A percentile compares a stretch with the other conserved stretches of the same genome.
phyloP scores from a whole-genome alignment of 2,329 filamentous ascomycete species.

The Fusarium sp. region DNA sequence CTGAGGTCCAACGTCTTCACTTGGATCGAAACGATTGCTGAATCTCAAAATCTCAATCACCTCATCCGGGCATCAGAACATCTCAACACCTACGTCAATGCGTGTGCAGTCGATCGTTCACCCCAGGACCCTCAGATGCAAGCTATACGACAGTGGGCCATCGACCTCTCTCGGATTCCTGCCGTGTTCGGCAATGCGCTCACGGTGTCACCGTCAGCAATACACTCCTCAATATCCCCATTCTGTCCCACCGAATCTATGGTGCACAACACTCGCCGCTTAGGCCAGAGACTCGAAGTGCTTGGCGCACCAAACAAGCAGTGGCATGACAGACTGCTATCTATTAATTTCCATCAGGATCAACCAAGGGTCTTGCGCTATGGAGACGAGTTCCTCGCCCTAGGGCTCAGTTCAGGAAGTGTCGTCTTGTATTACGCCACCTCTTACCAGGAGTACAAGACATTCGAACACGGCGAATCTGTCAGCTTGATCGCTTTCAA shows the following conservation, averaged over 20 bases:
- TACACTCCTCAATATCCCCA: constrained; percentile 52
- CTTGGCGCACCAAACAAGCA: constrained; percentile 40
- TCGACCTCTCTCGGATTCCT: constrained; percentile 51
- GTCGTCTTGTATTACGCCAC: constrained; percentile 46
- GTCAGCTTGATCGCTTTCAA: constrained; percentile 53
- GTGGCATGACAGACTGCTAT: constrained; percentile 54
- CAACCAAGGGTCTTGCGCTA: constrained; percentile 46
- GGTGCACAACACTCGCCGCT: constrained; percentile 35
- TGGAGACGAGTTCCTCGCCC: constrained; percentile 49
- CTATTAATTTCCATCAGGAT: constrained; percentile 47
- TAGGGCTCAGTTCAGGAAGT: constrained; percentile 45
- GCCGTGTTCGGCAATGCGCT: constrained; percentile 52
- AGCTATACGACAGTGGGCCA: constrained; percentile 47
- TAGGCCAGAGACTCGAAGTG: constrained; percentile 39
- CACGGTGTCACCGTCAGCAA: constrained; percentile 47
- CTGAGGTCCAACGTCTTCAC: constrained; percentile 53
- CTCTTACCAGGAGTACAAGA: constrained; percentile 49
- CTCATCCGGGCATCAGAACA: constrained; percentile 37
- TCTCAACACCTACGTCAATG: constrained; percentile 40
- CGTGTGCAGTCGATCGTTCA: constrained; percentile 36
- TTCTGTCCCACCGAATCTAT: constrained; percentile 52
- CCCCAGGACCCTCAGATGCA: constrained; percentile 33
- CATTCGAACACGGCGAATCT: constrained; percentile 49
- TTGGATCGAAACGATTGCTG: constrained; percentile 54
- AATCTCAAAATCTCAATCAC: constrained; percentile 28